These are phyloP conservation scores for Solanum hybrid DNA, from an alignment of 305 asterid species.

Conservation along the genomic window DNA sequence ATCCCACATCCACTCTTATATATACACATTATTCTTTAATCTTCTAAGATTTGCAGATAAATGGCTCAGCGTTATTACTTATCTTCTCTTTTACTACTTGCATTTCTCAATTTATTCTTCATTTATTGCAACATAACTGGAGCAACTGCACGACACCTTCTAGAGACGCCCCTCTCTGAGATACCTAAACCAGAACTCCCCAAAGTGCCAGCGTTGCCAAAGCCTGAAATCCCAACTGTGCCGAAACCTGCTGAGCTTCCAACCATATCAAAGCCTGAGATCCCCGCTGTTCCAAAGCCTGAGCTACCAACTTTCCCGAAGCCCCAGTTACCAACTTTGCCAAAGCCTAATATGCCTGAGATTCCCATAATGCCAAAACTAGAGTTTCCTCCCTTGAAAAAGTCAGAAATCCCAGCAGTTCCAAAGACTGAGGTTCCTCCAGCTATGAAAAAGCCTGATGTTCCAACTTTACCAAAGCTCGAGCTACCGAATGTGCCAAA, in stretches of 20 bases:
- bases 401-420: not conserved
- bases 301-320: not conserved
- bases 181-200: constrained; percentile 14
- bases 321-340: not conserved
- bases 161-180: constrained; percentile 10
- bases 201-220: constrained; percentile 1
- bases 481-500: constrained; percentile 9
- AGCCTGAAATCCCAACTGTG: not conserved
- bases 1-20: not conserved
- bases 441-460: not conserved
- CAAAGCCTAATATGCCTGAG: constrained; percentile 9
- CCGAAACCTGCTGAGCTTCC: constrained; percentile 8
- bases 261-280: not conserved
- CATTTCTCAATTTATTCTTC: not conserved
- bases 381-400: constrained; percentile 16
- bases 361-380: constrained; percentile 17
- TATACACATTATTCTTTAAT: not conserved
- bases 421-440: constrained; percentile 16
- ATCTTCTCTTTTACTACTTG: not conserved
- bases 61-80: not conserved
- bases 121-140: not conserved
- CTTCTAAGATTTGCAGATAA: not conserved
- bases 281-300: not conserved
- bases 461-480: constrained; percentile 13
- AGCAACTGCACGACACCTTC: constrained; percentile 10